Evolutionary conservation across 2,329 filamentous ascomycete genomes (phyloP), one percentile per base, ranked within the genome.

Genomic region (Colletotrichum karsti): DNA sequence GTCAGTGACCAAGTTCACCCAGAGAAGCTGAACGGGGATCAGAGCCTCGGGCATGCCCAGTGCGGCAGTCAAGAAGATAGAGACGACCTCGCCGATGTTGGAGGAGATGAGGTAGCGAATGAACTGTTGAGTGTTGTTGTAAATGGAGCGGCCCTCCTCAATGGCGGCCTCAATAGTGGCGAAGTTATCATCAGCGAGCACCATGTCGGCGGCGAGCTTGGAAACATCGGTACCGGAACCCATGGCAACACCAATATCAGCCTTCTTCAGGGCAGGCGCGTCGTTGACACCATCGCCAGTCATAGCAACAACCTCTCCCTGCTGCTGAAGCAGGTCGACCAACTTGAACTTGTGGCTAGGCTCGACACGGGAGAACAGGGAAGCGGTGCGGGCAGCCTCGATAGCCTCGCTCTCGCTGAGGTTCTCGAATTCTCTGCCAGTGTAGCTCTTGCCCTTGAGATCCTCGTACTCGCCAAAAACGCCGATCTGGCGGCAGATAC

Each of bases 81-180:
- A 98, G 37, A 99, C 96, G 37, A 99, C 96, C 80, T 99, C 96
- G 75, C 96, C 97, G 73, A 99, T 99, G 84, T 99, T 99, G 71
- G 95, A 98, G 8, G 95, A 98, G 79, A 99, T 99, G 69, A 99
- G 88, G 80, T 99, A 99, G 55, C 97, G 93, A 82, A 99, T 99
- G 82, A 99, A 99, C 80, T 99, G 96, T 79, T 99, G 96, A 6
- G 96, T 99, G 87, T 99, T 99, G 91, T 96, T 98, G 88, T 98
- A 99, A 82, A 99, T 99, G 71, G 95, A 95, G 70, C 96, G 92
- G 60, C 96, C 96, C 82, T 99, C 96, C 79, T 99, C 96, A 71
- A 99, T 95, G 55, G 96, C 96, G 63, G 94, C 87, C 79, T 97
- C 93, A 73, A 99, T 99, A 4, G 96, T 99, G 70, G 96, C 96